These are phyloP conservation scores for Senna tora DNA, from an alignment of 306 rosid genomes.

Conservation along the genomic window DNA sequence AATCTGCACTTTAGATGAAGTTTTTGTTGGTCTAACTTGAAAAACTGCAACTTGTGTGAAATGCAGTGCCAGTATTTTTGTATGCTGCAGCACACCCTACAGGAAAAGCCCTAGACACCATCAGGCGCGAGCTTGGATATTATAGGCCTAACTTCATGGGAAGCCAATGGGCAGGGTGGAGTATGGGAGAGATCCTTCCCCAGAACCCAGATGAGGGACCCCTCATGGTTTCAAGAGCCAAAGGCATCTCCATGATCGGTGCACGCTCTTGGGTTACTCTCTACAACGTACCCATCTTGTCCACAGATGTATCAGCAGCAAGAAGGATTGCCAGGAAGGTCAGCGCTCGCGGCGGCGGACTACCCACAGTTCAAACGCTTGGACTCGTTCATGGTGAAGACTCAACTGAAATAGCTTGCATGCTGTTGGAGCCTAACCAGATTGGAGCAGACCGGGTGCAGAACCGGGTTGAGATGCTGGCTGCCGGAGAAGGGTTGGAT, in stretches of 20 bases:
- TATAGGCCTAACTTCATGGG: slow-evolving; percentile 70
- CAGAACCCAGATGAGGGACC: slow-evolving; percentile 78
- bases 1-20: background rate
- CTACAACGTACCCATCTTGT: slow-evolving; percentile 70
- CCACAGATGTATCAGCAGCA: slow-evolving; percentile 55
- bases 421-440: slow-evolving; percentile 77
- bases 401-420: slow-evolving; percentile 73
- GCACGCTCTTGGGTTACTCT: slow-evolving; percentile 74
- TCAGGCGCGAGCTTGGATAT: slow-evolving; percentile 75
- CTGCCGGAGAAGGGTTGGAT: slow-evolving; percentile 75
- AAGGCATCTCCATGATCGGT: slow-evolving; percentile 79
- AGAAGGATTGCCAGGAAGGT: slow-evolving; percentile 72
- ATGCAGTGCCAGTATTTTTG: slow-evolving; percentile 83
- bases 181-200: slow-evolving; percentile 57
- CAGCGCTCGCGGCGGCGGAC: slow-evolving; percentile 89
- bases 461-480: slow-evolving; percentile 65
- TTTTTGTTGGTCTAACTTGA: background rate
- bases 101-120: slow-evolving; percentile 69
- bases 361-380: slow-evolving; percentile 73
- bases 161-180: slow-evolving; percentile 89
- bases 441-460: slow-evolving; percentile 81
- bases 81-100: slow-evolving; percentile 89
- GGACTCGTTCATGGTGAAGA: slow-evolving; percentile 68
- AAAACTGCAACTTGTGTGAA: background rate
- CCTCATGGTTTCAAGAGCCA: slow-evolving; percentile 40